phyloP scores from a whole-genome alignment of 2,329 filamentous ascomycete species.

The Fusarium chaquense region DNA sequence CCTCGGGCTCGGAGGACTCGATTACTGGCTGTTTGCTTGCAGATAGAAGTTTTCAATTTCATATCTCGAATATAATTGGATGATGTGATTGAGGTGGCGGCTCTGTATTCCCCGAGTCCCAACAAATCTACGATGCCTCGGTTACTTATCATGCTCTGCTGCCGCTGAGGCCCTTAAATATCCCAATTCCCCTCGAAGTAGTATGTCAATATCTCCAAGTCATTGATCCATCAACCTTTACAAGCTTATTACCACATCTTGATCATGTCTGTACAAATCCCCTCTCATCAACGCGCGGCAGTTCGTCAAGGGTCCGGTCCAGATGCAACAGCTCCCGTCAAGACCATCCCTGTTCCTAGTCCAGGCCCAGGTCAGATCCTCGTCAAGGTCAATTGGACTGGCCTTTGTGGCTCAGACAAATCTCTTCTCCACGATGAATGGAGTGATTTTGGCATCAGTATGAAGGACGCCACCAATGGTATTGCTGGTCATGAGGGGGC shows the following conservation, averaged over 20 bases:
- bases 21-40: not conserved
- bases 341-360: slow-evolving; percentile 34
- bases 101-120: not conserved
- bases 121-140: not conserved
- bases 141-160: not conserved
- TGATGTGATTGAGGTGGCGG: not conserved
- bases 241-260: not conserved
- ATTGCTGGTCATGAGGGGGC: slow-evolving; percentile 82
- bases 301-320: slow-evolving; percentile 40
- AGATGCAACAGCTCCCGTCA: slow-evolving; percentile 25
- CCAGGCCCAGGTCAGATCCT: slow-evolving; percentile 42
- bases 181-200: not conserved
- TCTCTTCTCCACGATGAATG: slow-evolving; percentile 45
- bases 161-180: not conserved
- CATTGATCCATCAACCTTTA: too few relatives aligned
- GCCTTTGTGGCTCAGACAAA: slow-evolving; percentile 46
- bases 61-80: not conserved
- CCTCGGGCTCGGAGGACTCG: not conserved
- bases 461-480: slow-evolving; percentile 30
- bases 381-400: slow-evolving; percentile 44
- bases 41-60: not conserved
- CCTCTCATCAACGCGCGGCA: slow-evolving; percentile 38
- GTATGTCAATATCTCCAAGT: too few relatives aligned
- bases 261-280: slow-evolving; percentile 30
- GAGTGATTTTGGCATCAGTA: slow-evolving; percentile 39